Conservation (phyloP, 208 protist species). For the Trypanosoma caninum region DNA sequence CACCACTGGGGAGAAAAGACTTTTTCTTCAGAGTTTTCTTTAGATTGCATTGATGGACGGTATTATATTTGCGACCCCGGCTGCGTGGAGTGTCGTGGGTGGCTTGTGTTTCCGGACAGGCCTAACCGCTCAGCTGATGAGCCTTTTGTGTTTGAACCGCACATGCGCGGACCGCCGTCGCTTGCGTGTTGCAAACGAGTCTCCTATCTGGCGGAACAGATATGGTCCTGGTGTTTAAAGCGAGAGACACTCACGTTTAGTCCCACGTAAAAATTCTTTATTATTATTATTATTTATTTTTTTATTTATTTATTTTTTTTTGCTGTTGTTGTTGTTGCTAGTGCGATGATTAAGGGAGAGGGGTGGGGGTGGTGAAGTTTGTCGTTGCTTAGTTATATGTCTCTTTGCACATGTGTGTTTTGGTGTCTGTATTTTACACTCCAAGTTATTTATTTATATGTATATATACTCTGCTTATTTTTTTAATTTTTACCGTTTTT, state of each 20-base stretch:
- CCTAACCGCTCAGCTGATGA: slow-evolving; percentile 16
- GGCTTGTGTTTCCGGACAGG: slow-evolving; percentile 33
- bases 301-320: slow-evolving; percentile 26
- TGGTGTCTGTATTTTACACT: background rate
- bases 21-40: slow-evolving; percentile 55
- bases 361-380: no score
- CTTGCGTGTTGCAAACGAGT: slow-evolving; percentile 1
- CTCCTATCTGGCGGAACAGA: slow-evolving; percentile 9
- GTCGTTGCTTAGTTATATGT: no score
- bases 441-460: slow-evolving; percentile 1
- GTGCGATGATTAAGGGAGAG: no score
- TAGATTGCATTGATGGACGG: slow-evolving; percentile 34
- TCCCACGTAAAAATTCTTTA: background rate
- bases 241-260: slow-evolving; percentile 6
- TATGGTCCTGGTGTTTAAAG: slow-evolving; percentile 13
- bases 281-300: slow-evolving; percentile 18
- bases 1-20: slow-evolving; percentile 45
- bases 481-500: no score
- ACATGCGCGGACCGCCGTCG: slow-evolving; percentile 8
- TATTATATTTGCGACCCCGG: slow-evolving; percentile 67
- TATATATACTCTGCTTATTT: no score
- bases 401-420: slow-evolving; percentile 4
- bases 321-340: no score
- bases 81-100: slow-evolving; percentile 49
- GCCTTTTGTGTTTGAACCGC: background rate